phyloP scores from a whole-genome alignment of 192 early-diverging fungal genomes.

The Coemansia sp. region DNA sequence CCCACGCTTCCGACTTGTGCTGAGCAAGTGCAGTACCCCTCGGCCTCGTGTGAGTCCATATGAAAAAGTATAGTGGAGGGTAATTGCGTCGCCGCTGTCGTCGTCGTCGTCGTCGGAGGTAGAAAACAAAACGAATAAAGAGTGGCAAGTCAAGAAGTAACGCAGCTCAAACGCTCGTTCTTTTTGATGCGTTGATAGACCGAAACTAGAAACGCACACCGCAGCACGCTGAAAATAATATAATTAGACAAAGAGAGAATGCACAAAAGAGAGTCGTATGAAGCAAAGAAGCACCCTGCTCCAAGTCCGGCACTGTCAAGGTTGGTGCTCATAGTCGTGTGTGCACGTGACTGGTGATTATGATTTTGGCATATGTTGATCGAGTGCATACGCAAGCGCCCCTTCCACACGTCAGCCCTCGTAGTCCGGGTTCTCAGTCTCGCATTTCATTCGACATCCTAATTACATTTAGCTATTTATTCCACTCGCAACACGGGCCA shows the following conservation, averaged over 20 bases:
- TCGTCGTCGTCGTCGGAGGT: background rate
- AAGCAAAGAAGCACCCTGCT: background rate
- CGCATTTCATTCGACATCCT: background rate
- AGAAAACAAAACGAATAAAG: background rate
- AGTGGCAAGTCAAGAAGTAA: background rate
- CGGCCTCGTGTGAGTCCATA: constrained; percentile 43
- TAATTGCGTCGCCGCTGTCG: background rate
- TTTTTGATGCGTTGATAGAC: background rate
- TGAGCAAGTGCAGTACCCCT: constrained; percentile 50
- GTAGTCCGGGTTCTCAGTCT: background rate
- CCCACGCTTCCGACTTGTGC: constrained; percentile 27
- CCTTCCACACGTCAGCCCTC: background rate
- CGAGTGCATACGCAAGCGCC: constrained; percentile 8
- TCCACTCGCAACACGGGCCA: background rate
- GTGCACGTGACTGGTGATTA: constrained; percentile 6
- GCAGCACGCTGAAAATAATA: background rate
- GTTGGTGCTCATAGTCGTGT: background rate
- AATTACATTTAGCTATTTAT: background rate
- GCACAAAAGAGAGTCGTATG: background rate
- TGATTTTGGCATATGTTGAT: background rate
- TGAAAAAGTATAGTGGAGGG: background rate
- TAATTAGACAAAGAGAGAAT: background rate
- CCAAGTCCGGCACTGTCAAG: background rate
- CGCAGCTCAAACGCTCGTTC: background rate
- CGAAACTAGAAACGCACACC: background rate